Evolutionary conservation across 129 eudicot species (phyloP).

Genomic region (Flaveria trinervia): DNA sequence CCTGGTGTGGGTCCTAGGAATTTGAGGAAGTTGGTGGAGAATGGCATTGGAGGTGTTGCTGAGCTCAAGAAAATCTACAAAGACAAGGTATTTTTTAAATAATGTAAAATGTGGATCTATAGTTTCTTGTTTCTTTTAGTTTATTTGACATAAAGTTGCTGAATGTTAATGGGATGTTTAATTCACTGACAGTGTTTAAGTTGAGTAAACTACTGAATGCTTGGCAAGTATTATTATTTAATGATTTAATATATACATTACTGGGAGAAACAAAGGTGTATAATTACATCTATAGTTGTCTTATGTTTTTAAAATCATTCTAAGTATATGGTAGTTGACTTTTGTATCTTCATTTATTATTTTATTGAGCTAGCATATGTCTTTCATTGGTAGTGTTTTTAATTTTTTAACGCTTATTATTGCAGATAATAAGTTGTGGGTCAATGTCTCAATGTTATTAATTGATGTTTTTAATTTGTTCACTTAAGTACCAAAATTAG

Average conservation of each 20-base stretch:
- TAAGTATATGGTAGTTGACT: background rate
- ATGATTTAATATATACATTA: background rate
- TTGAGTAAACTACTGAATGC: too few species aligned
- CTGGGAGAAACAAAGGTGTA: background rate
- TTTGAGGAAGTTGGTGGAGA: conserved; percentile 77
- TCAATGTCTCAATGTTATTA: background rate
- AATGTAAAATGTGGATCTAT: background rate
- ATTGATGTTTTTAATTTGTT: background rate
- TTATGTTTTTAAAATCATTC: background rate
- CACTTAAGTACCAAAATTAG: background rate
- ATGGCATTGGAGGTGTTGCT: conserved; percentile 86
- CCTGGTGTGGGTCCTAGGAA: conserved; percentile 97
- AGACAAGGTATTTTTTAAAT: conserved; percentile 56
- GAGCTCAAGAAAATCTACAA: conserved; percentile 80
- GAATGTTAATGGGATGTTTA: too few species aligned
- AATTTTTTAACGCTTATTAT: background rate
- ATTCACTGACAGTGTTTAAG: background rate
- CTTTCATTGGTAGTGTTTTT: background rate
- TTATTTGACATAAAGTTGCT: background rate
- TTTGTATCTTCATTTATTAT: background rate
- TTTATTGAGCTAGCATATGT: too few species aligned
- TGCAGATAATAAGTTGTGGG: background rate
- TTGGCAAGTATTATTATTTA: too few species aligned
- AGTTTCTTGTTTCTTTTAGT: background rate
- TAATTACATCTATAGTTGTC: background rate